Percentiles rank a stretch among this genome's conserved stretches.
phyloP scores from a whole-genome alignment of 257 asterid genomes.

The Solanum rostratum region DNA sequence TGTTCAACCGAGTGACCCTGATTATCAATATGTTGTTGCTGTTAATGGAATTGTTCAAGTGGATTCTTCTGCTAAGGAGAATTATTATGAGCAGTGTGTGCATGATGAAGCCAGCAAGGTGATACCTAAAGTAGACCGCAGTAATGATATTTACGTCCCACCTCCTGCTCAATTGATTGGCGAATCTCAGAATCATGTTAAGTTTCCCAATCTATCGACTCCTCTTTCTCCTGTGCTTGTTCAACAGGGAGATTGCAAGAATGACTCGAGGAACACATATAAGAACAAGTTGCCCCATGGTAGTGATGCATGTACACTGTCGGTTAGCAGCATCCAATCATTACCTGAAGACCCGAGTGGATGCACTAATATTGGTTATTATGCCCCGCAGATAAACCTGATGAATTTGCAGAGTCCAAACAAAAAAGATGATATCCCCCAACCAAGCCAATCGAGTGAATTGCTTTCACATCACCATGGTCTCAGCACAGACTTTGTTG shows the following conservation, averaged over 20 bases:
- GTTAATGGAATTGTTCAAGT: conserved; percentile 42
- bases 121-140: conserved; percentile 23
- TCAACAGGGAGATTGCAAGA: conserved; percentile 23
- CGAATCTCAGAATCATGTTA: conserved; percentile 17
- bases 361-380: conserved; percentile 10
- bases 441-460: conserved; percentile 19
- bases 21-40: conserved; percentile 53
- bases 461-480: conserved; percentile 9
- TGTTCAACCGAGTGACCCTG: conserved; percentile 29
- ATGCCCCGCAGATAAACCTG: conserved; percentile 11
- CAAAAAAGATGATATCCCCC: conserved; percentile 10
- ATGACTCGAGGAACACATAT: conserved; percentile 1
- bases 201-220: conserved; percentile 8
- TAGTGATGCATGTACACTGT: conserved; percentile 20
- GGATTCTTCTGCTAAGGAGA: conserved; percentile 22
- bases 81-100: conserved; percentile 16
- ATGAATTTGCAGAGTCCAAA: conserved; percentile 10
- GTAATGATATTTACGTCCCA: conserved; percentile 20
- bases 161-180: conserved; percentile 7
- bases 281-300: conserved; percentile 15
- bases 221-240: conserved; percentile 17
- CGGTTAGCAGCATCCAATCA: conserved; percentile 10
- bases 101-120: conserved; percentile 16
- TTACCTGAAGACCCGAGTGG: conserved; percentile 20
- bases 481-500: conserved; percentile 10